Evolutionary conservation across 1,284 basidiomycete species (phyloP).

Genomic region (Mycosarcoma maydis): DNA sequence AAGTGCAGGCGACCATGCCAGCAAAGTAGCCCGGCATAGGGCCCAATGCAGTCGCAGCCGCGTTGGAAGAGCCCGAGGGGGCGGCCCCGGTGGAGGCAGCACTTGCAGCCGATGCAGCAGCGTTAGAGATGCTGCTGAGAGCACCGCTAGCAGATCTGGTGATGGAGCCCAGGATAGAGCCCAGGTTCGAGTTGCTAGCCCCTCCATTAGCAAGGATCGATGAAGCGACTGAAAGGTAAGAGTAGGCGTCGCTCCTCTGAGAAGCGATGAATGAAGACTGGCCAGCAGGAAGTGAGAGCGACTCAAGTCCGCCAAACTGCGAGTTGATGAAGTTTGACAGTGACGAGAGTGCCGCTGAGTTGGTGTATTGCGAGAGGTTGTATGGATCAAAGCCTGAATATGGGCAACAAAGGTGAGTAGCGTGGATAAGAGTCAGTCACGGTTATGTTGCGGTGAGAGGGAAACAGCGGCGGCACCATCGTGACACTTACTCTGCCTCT

Average conservation of each 20-base stretch:
- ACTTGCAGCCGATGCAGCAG: conserved; percentile 7
- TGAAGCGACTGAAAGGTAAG: conserved; percentile 37
- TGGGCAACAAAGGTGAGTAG: too few relatives aligned
- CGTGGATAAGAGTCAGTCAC: neutral
- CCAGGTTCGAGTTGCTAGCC: conserved; percentile 12
- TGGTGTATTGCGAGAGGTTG: conserved; percentile 39
- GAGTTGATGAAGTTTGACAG: conserved; percentile 25
- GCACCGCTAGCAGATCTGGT: conserved; percentile 1
- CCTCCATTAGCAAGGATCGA: conserved; percentile 27
- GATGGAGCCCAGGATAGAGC: conserved; percentile 15
- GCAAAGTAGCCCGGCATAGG: conserved; percentile 12
- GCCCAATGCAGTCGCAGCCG: conserved; percentile 4
- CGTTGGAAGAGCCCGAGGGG: conserved; percentile 6
- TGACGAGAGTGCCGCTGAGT: conserved; percentile 20
- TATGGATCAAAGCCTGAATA: conserved; percentile 29
- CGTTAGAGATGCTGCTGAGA: conserved; percentile 1
- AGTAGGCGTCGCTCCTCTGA: conserved; percentile 24
- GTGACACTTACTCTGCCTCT: conserved; percentile 28
- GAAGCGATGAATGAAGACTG: conserved; percentile 19
- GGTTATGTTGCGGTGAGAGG: neutral
- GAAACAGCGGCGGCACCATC: neutral
- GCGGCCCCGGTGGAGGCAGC: conserved; percentile 1
- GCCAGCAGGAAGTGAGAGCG: conserved; percentile 8
- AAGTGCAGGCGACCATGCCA: conserved; percentile 20
- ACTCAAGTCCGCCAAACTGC: conserved; percentile 11